phyloP scores from a whole-genome alignment of 1,284 basidiomycete genomes.

The Rhodotorula sp. region DNA sequence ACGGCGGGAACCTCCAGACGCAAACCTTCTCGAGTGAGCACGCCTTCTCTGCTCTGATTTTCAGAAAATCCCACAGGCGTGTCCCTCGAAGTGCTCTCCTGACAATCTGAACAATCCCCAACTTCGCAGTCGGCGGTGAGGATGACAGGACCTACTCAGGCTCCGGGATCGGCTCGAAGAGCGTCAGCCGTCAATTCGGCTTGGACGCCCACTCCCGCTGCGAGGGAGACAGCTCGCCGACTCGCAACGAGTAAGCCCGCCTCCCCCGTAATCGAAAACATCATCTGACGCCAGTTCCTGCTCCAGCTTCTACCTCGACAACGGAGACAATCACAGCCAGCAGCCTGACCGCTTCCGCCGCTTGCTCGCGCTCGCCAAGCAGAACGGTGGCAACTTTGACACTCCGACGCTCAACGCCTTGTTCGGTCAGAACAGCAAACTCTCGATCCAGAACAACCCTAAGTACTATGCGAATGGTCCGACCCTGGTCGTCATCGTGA shows the following conservation, averaged over 20 bases:
- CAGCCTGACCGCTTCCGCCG: slow-evolving; percentile 2
- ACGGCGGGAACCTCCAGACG: slow-evolving; percentile 7
- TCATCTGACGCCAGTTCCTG: too few relatives aligned
- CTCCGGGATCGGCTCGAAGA: slow-evolving; percentile 5
- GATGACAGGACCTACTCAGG: slow-evolving; percentile 6
- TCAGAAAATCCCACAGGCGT: too few relatives aligned
- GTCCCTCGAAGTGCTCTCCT: too few relatives aligned
- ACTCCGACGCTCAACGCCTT: neutral
- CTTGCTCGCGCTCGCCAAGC: slow-evolving; percentile 4
- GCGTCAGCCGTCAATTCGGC: neutral
- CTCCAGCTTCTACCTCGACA: slow-evolving; percentile 5
- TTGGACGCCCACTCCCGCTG: slow-evolving; percentile 10
- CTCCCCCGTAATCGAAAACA: too few relatives aligned
- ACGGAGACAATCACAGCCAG: slow-evolving; percentile 10
- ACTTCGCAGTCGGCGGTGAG: slow-evolving; percentile 7
- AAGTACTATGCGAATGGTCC: neutral
- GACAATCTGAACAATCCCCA: neutral
- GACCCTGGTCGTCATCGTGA: slow-evolving; percentile 7
- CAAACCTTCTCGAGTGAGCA: slow-evolving; percentile 1
- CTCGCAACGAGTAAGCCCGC: neutral
- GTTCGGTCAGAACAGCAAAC: slow-evolving; percentile 3
- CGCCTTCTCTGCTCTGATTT: neutral
- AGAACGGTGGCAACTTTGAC: slow-evolving; percentile 5
- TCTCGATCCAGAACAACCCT: neutral
- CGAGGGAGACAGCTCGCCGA: slow-evolving; percentile 6